phyloP scores from a whole-genome alignment of 768 basidiomycete species.

The Porphyrellus cyaneotinctus region DNA sequence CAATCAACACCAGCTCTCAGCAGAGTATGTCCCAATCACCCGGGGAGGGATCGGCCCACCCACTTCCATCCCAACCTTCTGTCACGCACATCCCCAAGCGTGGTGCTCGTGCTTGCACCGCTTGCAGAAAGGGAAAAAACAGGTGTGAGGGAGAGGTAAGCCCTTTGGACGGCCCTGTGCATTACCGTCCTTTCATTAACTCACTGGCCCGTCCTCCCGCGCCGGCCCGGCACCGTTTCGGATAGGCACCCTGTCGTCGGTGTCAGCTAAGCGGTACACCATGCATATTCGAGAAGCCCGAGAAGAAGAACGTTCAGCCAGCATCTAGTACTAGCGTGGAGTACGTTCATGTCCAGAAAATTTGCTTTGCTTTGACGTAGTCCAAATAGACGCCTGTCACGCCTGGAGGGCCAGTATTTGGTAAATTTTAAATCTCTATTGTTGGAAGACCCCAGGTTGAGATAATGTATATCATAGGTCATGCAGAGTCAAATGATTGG shows the following conservation, averaged over 20 bases:
- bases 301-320: slow-evolving; percentile 69
- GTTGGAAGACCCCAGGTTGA: neutral
- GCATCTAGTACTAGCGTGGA: slow-evolving; percentile 67
- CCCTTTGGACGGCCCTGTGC: slow-evolving; percentile 28
- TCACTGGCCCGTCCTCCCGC: slow-evolving; percentile 66
- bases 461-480: slow-evolving; percentile 42
- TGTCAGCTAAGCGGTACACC: slow-evolving; percentile 78
- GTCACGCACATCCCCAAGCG: slow-evolving; percentile 76
- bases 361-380: slow-evolving; percentile 17
- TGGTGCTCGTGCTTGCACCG: slow-evolving; percentile 84
- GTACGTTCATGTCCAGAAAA: slow-evolving; percentile 40
- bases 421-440: slow-evolving; percentile 35
- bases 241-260: slow-evolving; percentile 83
- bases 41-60: slow-evolving; percentile 30
- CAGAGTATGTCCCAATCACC: slow-evolving; percentile 35
- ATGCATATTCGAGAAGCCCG: slow-evolving; percentile 88
- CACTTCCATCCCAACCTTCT: slow-evolving; percentile 28
- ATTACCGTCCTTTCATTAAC: slow-evolving; percentile 42
- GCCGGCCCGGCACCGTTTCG: slow-evolving; percentile 63
- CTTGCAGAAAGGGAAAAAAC: slow-evolving; percentile 90
- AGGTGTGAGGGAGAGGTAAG: slow-evolving; percentile 88
- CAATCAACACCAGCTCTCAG: slow-evolving; percentile 9
- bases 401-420: slow-evolving; percentile 83
- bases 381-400: slow-evolving; percentile 63
- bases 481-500: slow-evolving; percentile 95